phyloP scores from a whole-genome alignment of 495 filamentous ascomycete species.

The Hypoxylon fuscum region DNA sequence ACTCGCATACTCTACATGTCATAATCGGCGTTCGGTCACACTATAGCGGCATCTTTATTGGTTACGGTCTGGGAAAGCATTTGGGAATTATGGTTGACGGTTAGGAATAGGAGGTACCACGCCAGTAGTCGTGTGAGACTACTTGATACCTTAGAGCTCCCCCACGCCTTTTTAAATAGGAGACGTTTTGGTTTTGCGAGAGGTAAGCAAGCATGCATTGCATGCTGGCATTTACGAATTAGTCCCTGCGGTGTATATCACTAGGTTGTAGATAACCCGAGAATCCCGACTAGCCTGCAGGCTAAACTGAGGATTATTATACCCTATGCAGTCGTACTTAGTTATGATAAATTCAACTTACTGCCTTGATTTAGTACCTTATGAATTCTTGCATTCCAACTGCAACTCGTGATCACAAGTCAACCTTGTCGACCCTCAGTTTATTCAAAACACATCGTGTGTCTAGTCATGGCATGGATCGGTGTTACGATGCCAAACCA shows the following conservation, averaged over 20 bases:
- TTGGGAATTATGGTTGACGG: constrained; percentile 17
- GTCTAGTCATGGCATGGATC: no score
- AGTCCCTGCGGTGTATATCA: constrained; percentile 13
- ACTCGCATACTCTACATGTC: constrained; percentile 12
- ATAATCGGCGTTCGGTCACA: constrained; percentile 33
- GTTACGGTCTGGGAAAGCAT: constrained; percentile 32
- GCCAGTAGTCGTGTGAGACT: constrained; percentile 6
- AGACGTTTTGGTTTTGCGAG: constrained; percentile 1
- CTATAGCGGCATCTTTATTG: constrained; percentile 33
- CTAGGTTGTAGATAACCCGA: constrained; percentile 10
- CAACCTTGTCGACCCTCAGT: no score
- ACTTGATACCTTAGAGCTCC: constrained; percentile 6
- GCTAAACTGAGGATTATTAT: constrained; percentile 21
- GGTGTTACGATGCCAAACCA: no score
- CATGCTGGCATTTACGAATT: constrained; percentile 17
- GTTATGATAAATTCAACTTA: constrained; percentile 8
- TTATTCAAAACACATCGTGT: no score
- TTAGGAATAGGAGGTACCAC: constrained; percentile 10
- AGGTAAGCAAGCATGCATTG: constrained; percentile 11
- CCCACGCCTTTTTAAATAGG: not conserved
- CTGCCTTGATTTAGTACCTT: not conserved
- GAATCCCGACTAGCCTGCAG: not conserved
- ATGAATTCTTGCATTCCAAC: no score
- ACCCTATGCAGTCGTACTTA: constrained; percentile 13
- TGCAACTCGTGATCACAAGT: no score